Percentiles rank a stretch among this genome's conserved stretches.
These are phyloP conservation scores for Ilyonectria destructans DNA, from an alignment of 2,329 filamentous ascomycete species.

Conservation along the genomic window DNA sequence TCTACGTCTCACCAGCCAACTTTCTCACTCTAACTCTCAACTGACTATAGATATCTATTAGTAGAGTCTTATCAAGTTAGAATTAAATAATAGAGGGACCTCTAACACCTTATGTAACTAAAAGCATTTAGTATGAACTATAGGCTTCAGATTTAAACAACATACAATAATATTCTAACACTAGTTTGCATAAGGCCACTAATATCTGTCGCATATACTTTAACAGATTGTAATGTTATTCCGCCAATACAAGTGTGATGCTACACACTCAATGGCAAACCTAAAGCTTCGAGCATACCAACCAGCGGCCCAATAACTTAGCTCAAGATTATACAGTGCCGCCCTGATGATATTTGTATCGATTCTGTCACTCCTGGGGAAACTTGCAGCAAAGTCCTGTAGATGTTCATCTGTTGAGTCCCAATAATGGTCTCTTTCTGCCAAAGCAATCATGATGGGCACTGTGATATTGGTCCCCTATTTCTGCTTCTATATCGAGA, in stretches of 20 bases:
- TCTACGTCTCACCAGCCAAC: too few relatives aligned
- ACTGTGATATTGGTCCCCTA: conserved; percentile 35
- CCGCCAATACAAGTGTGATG: conserved; percentile 25
- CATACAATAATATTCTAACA: too few relatives aligned
- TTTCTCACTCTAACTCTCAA: too few relatives aligned
- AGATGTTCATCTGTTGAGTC: conserved; percentile 40
- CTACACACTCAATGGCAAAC: conserved; percentile 42
- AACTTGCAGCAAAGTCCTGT: conserved; percentile 24
- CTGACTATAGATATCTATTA: too few relatives aligned
- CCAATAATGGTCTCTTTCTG: conserved; percentile 40
- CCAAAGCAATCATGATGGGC: conserved; percentile 40
- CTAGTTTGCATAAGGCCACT: too few relatives aligned
- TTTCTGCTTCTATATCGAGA: conserved; percentile 39
- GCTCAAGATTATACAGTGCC: conserved; percentile 43
- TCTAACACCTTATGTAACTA: too few relatives aligned
- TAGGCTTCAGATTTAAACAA: too few relatives aligned
- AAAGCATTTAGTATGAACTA: too few relatives aligned
- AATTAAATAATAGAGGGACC: too few relatives aligned
- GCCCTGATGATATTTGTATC: conserved; percentile 37
- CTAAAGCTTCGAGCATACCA: conserved; percentile 45
- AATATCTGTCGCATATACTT: too few relatives aligned
- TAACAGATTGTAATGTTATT: neutral
- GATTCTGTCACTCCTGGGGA: conserved; percentile 36
- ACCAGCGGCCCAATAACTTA: conserved; percentile 41
- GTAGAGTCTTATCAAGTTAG: too few relatives aligned